phyloP scores from a whole-genome alignment of 768 basidiomycete species.

The Boletus rubescentipes region DNA sequence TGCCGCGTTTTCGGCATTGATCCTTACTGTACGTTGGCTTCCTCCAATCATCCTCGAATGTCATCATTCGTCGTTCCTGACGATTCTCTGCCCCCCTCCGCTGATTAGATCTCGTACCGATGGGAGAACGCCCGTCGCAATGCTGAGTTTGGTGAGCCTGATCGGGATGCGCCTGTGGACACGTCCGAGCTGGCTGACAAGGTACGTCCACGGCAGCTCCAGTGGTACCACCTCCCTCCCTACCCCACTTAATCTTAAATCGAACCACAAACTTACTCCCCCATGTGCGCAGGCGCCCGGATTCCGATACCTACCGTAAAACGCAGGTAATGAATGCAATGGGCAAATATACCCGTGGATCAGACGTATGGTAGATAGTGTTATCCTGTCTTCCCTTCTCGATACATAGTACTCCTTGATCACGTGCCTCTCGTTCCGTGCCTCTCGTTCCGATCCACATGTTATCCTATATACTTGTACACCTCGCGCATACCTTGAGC shows the following conservation, averaged over 20 bases:
- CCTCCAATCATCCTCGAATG: background rate
- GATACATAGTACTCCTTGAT: too few species aligned
- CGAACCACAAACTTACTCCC: background rate
- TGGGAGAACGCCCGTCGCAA: conserved; percentile 59
- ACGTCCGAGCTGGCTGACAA: conserved; percentile 66
- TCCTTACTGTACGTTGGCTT: conserved; percentile 18
- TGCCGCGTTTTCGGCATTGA: conserved; percentile 17
- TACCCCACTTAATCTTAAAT: background rate
- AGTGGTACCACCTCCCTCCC: background rate
- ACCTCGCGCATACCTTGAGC: too few species aligned
- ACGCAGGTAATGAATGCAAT: too few species aligned
- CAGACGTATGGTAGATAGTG: too few species aligned
- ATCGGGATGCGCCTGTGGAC: conserved; percentile 50
- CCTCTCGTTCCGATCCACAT: too few species aligned
- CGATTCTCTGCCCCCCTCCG: too few species aligned
- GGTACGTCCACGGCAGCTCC: background rate
- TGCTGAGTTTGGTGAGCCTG: conserved; percentile 49
- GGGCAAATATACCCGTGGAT: too few species aligned
- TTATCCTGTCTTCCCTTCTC: too few species aligned
- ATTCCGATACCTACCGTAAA: conserved; percentile 54
- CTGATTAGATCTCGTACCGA: conserved; percentile 56
- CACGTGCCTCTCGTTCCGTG: too few species aligned
- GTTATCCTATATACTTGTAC: too few species aligned
- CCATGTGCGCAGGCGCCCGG: conserved; percentile 45
- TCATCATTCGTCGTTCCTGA: background rate